phyloP scores from a whole-genome alignment of 768 basidiomycete species.

The Leccinum olivaceopallidum region DNA sequence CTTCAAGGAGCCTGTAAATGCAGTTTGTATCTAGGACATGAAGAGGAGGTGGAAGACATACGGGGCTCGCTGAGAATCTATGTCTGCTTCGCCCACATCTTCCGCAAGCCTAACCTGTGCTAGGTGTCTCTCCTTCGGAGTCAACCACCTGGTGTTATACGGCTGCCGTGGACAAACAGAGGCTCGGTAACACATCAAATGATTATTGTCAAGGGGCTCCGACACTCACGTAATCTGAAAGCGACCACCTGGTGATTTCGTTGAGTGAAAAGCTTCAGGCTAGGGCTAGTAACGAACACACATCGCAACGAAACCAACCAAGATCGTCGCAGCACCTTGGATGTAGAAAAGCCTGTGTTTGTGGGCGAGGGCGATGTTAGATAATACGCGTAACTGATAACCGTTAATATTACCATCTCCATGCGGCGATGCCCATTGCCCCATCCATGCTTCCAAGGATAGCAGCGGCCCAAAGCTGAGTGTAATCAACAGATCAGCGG shows the following conservation, averaged over 20 bases:
- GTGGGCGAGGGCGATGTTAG: neutral
- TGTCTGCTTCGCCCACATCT: slow-evolving; percentile 28
- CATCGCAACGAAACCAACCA: slow-evolving; percentile 55
- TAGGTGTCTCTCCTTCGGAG: slow-evolving; percentile 47
- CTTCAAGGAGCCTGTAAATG: slow-evolving; percentile 16
- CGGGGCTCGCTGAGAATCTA: slow-evolving; percentile 58
- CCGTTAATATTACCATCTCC: slow-evolving; percentile 56
- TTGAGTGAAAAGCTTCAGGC: neutral
- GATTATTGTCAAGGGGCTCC: neutral
- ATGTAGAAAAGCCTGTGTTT: neutral
- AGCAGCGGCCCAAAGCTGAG: slow-evolving; percentile 52
- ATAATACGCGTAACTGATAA: neutral
- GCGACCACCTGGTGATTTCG: slow-evolving; percentile 43
- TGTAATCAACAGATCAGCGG: neutral
- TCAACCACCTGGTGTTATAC: slow-evolving; percentile 62
- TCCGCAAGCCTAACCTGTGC: slow-evolving; percentile 67
- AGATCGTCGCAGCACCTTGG: neutral
- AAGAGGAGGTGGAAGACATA: slow-evolving; percentile 32
- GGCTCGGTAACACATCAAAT: neutral
- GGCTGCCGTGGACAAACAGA: slow-evolving; percentile 38
- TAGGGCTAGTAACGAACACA: slow-evolving; percentile 20
- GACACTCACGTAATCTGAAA: slow-evolving; percentile 57
- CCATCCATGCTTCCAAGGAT: slow-evolving; percentile 57
- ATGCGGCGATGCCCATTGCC: slow-evolving; percentile 61
- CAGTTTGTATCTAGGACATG: neutral